Base-by-base conservation (phyloP, 2,329 filamentous ascomycete species). In the Juglanconis oblonga region DNA sequence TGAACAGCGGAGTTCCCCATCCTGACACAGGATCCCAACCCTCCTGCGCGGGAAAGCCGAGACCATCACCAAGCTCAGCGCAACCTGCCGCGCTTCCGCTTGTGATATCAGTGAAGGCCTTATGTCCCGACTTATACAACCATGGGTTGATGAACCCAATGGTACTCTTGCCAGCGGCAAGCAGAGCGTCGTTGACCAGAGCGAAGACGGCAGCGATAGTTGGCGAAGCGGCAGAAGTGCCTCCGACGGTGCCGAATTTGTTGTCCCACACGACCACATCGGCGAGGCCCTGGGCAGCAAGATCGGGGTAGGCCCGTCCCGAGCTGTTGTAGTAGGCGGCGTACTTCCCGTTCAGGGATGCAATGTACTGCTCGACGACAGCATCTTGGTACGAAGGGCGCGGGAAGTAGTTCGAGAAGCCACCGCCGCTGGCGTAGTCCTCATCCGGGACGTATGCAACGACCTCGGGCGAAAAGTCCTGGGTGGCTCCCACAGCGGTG, bases 401-500 rank as follows among this genome's bases (percentile, higher is more conserved):
- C 1, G 65, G 14, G 63, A 83, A 85, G 65, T 79, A 78, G 59
- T 79, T 74, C 60, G 78, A 81, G 71, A 85, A 85, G 4, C 82
- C 82, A 7, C 82, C 80, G 65, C 83, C 86, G 1, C 77, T 74
- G 3, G 76, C 73, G 40, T 62, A 62, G 44, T 35, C 60, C n/a
- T 64, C 65, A 2, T 80, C 76, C 2, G 74, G 80, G 2, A 71
- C 71, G 11, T 53, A 38, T 0, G 67, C 69, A 4, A 66, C 72
- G 10, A 57, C 40, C 52, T 73, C 72, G 1, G 68, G 68, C 2
- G 42, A 59, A 7, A 64, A 59, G 32, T 67, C 77, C 62, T 76
- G 74, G 0, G 85, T 87, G 0, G 79, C 85, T 1, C 87, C 87
- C 2, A 89, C 84, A 0, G 81, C 70, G 0, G 87, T 89, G 54